Evolutionary conservation across 306 rosid species (phyloP), one percentile per base, ranked within the genome.

Genomic region (Acacia acuminata): DNA sequence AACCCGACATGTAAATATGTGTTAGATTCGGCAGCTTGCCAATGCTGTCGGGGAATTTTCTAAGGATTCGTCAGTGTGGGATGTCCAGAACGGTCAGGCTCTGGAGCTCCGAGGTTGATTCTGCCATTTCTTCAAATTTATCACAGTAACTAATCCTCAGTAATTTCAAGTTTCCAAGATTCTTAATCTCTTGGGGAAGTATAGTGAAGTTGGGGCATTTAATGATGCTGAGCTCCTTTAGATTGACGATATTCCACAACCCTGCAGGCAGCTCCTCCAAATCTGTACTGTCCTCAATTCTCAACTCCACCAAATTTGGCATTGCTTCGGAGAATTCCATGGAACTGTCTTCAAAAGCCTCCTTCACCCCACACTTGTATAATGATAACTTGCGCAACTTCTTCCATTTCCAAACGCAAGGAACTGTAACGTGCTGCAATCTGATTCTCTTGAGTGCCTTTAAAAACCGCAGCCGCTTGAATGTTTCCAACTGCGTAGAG

Each of bases 391-490:
- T 78, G 14, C 13, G 17, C 64, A 78, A 5, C 17, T 67, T 65
- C 20, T 13, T 17, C 64, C 32, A 10, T n/a, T 13, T 1, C 64
- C n/a, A 65, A 3, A 64, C 34, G 24, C 9, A 48, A 30, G 50
- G 65, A 78, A 78, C 15, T 30, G 75, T 65, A 78, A 78, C 68
- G 47, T 79, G 42, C 75, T 86, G 82, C 2, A 88, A 55, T 73
- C 84, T 77, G 17, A 86, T 76, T 84, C 84, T 78, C 73, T 77
- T 82, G 88, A 56, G 56, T 58, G 40, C 12, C 65, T 10, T 20
- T 82, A 36, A 5, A 34, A 71, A 11, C 34, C 0, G 0, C 4
- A 90, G 72, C 12, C 77, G 32, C 25, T 86, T 53, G 27, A 82
- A 70, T 14, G 84, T 58, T 2, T 53, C 55, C 8, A 88, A 15